These are phyloP conservation scores for Apiotrichum mycotoxinovorans DNA, from an alignment of 1,284 basidiomycete genomes.

Conservation along the genomic window DNA sequence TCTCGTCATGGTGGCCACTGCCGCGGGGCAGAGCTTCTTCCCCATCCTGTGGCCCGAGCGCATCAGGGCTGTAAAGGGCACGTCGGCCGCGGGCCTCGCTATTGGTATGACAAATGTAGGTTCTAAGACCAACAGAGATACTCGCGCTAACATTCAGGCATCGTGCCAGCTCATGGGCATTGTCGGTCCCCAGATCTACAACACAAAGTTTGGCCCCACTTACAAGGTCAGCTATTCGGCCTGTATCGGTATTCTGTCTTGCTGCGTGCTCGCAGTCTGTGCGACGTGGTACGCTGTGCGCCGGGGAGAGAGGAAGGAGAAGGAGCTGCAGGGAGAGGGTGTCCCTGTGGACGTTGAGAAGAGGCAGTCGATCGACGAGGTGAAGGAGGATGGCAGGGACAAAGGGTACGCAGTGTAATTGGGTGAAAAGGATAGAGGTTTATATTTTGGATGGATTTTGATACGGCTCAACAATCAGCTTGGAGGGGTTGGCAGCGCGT, in stretches of 20 bases:
- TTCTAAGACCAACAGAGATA: too few relatives aligned
- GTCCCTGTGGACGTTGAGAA: too few relatives aligned
- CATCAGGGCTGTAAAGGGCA: slow-evolving; percentile 8
- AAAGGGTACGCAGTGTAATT: too few relatives aligned
- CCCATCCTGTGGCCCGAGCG: slow-evolving; percentile 15
- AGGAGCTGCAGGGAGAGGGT: too few relatives aligned
- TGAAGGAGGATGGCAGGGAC: too few relatives aligned
- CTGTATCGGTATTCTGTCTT: background rate
- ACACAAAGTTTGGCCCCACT: slow-evolving; percentile 9
- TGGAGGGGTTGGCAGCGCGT: too few relatives aligned
- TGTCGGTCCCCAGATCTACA: slow-evolving; percentile 14
- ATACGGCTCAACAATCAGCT: too few relatives aligned
- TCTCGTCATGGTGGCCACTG: slow-evolving; percentile 11
- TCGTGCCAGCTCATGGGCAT: slow-evolving; percentile 12
- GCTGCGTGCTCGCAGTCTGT: background rate
- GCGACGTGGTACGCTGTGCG: slow-evolving; percentile 5
- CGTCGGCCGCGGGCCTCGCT: slow-evolving; percentile 6
- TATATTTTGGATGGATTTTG: too few relatives aligned
- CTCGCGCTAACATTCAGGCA: background rate
- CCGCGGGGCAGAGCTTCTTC: slow-evolving; percentile 8
- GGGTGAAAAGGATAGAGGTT: too few relatives aligned
- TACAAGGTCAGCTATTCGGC: slow-evolving; percentile 7
- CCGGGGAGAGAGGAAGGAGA: too few relatives aligned
- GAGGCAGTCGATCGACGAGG: too few relatives aligned
- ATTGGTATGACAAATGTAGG: slow-evolving; percentile 10